Evolutionary conservation across 768 basidiomycete species (phyloP), one percentile per base, ranked within the genome.

Genomic region (Tricholoma terreum): DNA sequence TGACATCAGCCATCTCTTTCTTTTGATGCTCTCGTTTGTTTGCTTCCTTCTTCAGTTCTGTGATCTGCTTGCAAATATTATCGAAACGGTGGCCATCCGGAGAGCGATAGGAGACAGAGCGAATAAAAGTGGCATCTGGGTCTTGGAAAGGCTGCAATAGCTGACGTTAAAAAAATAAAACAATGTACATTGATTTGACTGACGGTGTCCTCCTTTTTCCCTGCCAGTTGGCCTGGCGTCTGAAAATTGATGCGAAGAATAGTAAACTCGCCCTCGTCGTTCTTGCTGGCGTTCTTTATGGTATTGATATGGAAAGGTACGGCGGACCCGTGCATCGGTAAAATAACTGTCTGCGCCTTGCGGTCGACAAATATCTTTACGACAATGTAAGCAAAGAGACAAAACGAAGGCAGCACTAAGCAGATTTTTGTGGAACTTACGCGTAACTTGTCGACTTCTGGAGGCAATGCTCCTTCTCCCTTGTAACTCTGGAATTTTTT

Each of bases 281-380:
- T 97, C 77, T 98, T 98, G 78, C 90, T 94, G 30, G 89, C 91
- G 68, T 96, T 98, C 76, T 99, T 98, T 61, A 99, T 93, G 1
- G 94, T 94, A 67, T 96, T 96, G 74, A 98, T 95, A 69, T 99
- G 97, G 79, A 96, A 98, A 0, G 96, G 94, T 0, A 96, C 94
- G 0, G 94, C 93, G 65, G 89, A 98, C 3, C 97, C 97, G 65
- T 98, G 85, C 61, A 98, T 87, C 14, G 97, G 97, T 3, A 98
- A 73, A 46, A 98, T 83, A 52, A 98, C 87, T 0, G 94, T 92
- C 59, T 90, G 86, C 14, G 89, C 84, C 69, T 94, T 93, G 63
- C 91, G 86, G 69, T 99, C 97, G 24, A 98, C 90, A 60, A 80
- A 84, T 55, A 99, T 91, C 94, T 98, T 15, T 30, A 49, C 14